A percentile compares a stretch with the other conserved stretches of the same genome.
Conservation (phyloP, 2,329 filamentous ascomycete genomes). For the Xylariaceae sp. region DNA sequence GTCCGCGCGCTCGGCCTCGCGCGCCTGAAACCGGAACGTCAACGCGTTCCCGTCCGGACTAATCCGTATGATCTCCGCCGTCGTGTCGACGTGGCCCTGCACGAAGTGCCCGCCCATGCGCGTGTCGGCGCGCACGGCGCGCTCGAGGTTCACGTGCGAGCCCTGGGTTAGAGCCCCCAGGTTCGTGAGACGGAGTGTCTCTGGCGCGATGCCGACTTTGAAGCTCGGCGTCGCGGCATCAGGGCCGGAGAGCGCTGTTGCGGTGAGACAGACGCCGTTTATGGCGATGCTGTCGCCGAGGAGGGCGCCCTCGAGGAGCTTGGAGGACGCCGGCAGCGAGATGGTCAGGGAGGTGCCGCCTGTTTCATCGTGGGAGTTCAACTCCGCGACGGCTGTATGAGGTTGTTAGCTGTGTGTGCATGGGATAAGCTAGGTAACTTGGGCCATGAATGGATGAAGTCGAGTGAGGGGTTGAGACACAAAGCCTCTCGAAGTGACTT, state of each 20-base stretch:
- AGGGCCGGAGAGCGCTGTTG: constrained; percentile 57
- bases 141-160: constrained; percentile 83
- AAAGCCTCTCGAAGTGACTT: constrained; percentile 34
- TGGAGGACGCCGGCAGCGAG: constrained; percentile 56
- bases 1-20: constrained; percentile 22
- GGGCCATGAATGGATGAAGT: too few species aligned
- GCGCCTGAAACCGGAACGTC: constrained; percentile 76
- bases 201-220: constrained; percentile 89
- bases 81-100: constrained; percentile 93
- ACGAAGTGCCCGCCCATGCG: constrained; percentile 98
- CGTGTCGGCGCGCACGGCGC: constrained; percentile 82
- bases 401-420: constrained; percentile 15
- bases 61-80: constrained; percentile 67
- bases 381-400: constrained; percentile 67
- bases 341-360: constrained; percentile 91
- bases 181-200: constrained; percentile 93
- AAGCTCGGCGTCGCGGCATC: constrained; percentile 47
- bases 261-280: constrained; percentile 93
- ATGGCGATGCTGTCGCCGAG: constrained; percentile 91
- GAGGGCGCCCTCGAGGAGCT: constrained; percentile 77
- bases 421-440: not conserved
- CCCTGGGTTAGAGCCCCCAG: constrained; percentile 65
- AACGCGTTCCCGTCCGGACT: constrained; percentile 84
- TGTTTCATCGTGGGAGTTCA: constrained; percentile 74
- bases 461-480: constrained; percentile 2